Evolutionary conservation across 2,329 filamentous ascomycete species (phyloP), one percentile per base, ranked within the genome.

Genomic region (Grosmannia clavigera): DNA sequence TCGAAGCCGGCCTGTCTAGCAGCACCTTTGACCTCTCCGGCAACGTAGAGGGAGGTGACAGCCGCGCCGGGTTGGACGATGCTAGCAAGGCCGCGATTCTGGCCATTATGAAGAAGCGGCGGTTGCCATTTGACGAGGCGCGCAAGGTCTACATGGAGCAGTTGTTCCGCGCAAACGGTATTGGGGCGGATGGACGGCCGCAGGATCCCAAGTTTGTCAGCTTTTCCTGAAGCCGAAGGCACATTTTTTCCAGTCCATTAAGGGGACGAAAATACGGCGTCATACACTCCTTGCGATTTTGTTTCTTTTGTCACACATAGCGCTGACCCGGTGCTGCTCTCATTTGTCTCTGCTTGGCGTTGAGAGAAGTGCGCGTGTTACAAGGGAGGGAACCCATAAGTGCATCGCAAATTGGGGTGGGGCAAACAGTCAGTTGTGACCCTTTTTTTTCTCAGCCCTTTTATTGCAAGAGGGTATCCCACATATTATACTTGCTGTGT

Each of bases 161-260:
- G 67, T 79, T 85, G 61, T 96, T 99, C 75, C 84, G 84, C 70
- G 90, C 85, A 70, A 90, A 95, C 68, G 88, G 89, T 58, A 96
- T 99, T 70, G 90, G 86, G 1, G 81, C 88, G 5, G 94, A 99
- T 73, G 94, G 94, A 5, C 76, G 86, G 67, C 94, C 94, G 63
- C 81, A 85, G 70, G 92, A 97, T 76, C 91, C 92, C 63, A 96
- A 96, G 77, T 95, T 96, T 70, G 91, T 97, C 62, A 95, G 89
- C 70, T 97, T 97, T 74, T 89, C 86, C 62, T 88, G 25, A 43
- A 12, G 38, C 22, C 38, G 5, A n/a, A 51, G 11, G 10, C 22
- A 27, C 25, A 16, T 14, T 6, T 27, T 2, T 31, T 33, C 5
- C 50, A 52, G 48, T 27, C 22, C 6, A 12, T 22, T 6, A n/a